phyloP scores from a whole-genome alignment of 345 rosid genomes.

The Lumnitzera littorea region DNA sequence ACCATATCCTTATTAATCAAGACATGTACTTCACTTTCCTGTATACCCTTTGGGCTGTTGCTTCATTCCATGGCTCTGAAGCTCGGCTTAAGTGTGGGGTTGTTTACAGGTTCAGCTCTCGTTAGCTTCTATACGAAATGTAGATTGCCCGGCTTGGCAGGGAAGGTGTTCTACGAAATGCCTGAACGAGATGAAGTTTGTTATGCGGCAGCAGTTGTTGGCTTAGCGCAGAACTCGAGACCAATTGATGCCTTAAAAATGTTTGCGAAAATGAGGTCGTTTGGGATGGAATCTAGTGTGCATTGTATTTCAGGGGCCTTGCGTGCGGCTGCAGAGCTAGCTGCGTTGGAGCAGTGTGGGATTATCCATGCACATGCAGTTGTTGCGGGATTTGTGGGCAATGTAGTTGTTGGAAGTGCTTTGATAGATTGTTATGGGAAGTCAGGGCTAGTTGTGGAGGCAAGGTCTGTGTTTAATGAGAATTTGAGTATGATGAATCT shows the following conservation, averaged over 20 bases:
- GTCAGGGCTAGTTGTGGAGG: constrained; percentile 28
- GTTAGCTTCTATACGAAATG: constrained; percentile 19
- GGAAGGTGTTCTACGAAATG: constrained; percentile 38
- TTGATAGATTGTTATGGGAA: constrained; percentile 45
- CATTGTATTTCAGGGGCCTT: constrained; percentile 31
- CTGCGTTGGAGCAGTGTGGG: constrained; percentile 35
- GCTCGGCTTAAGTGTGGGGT: constrained; percentile 21
- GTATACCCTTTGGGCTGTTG: constrained; percentile 26
- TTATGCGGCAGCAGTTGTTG: constrained; percentile 30
- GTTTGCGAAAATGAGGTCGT: constrained; percentile 25
- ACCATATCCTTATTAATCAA: constrained; percentile 37
- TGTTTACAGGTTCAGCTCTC: constrained; percentile 34
- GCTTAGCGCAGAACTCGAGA: constrained; percentile 28
- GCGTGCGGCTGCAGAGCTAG: constrained; percentile 29
- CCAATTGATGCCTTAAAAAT: constrained; percentile 20
- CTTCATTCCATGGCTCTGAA: constrained; percentile 36
- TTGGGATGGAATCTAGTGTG: constrained; percentile 22
- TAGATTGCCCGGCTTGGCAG: constrained; percentile 13
- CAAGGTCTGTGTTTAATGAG: constrained; percentile 33
- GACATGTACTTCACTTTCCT: constrained; percentile 29
- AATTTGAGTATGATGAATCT: constrained; percentile 22
- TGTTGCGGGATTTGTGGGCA: constrained; percentile 22
- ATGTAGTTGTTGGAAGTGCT: constrained; percentile 23
- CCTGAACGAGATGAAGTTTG: constrained; percentile 30
- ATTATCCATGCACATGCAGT: constrained; percentile 37